Conservation (phyloP, 768 basidiomycete species). For the Leccinellum luteum region DNA sequence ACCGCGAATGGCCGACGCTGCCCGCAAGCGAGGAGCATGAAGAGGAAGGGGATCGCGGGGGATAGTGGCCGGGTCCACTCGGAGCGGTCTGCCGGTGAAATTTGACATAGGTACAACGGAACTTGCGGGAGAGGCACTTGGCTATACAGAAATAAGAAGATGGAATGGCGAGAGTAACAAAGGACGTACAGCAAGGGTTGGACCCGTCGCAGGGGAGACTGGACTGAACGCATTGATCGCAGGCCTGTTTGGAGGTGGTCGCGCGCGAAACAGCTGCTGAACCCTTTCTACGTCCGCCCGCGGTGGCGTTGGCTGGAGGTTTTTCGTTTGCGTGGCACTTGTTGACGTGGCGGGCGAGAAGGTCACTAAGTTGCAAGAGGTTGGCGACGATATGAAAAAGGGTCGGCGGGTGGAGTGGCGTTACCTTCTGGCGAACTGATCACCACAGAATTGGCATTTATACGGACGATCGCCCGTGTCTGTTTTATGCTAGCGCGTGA, state of each 20-base stretch:
- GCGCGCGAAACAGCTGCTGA: constrained; percentile 65
- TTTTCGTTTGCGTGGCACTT: constrained; percentile 86
- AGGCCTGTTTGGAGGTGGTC: constrained; percentile 78
- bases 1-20: constrained; percentile 13
- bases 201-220: constrained; percentile 76
- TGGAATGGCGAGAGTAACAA: not conserved
- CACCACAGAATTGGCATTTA: constrained; percentile 84
- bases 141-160: constrained; percentile 36
- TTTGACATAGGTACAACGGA: constrained; percentile 76
- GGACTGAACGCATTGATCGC: constrained; percentile 79
- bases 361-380: constrained; percentile 50
- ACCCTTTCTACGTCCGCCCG: constrained; percentile 57
- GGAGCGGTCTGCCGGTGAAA: constrained; percentile 82
- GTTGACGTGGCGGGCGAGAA: constrained; percentile 82
- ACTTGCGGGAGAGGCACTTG: constrained; percentile 71
- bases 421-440: constrained; percentile 85
- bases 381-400: constrained; percentile 9
- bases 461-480: constrained; percentile 90
- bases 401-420: constrained; percentile 8
- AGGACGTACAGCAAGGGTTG: constrained; percentile 69
- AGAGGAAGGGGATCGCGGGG: constrained; percentile 32
- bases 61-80: constrained; percentile 64
- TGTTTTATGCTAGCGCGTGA: constrained; percentile 27
- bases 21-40: constrained; percentile 25
- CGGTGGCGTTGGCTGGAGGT: constrained; percentile 32